phyloP scores from a whole-genome alignment of 116 monocot species.

The Posidonia oceanica region DNA sequence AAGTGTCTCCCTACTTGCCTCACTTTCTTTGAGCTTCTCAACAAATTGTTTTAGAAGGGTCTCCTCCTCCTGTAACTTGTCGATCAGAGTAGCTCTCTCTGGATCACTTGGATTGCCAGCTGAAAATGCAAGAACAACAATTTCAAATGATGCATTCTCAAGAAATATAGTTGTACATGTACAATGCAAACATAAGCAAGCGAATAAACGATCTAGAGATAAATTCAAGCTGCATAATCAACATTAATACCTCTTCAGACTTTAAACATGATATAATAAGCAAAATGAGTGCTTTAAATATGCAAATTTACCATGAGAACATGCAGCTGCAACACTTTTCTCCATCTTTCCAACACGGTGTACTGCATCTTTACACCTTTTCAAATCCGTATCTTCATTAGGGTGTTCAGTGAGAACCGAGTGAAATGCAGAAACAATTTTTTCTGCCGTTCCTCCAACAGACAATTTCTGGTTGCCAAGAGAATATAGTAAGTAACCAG shows the following conservation, averaged over 20 bases:
- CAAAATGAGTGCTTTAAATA: background rate
- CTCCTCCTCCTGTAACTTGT: conserved; percentile 62
- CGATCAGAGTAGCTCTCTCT: conserved; percentile 39
- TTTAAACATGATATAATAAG: no score
- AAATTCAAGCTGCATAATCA: no score
- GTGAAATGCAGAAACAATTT: conserved; percentile 85
- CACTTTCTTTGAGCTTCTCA: conserved; percentile 59
- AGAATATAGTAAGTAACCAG: background rate
- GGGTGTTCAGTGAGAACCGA: conserved; percentile 49
- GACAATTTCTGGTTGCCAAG: conserved; percentile 66
- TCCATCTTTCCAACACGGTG: conserved; percentile 67
- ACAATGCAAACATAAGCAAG: no score
- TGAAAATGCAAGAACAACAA: background rate
- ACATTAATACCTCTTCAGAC: no score
- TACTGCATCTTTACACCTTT: conserved; percentile 54
- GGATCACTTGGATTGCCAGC: conserved; percentile 28
- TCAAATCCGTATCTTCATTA: conserved; percentile 58
- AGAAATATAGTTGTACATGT: no score
- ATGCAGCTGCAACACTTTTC: conserved; percentile 76
- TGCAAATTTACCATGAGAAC: conserved; percentile 34
- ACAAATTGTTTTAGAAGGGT: conserved; percentile 46
- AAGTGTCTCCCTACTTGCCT: conserved; percentile 50
- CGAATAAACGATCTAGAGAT: no score
- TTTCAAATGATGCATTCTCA: background rate
- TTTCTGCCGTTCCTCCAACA: conserved; percentile 85